Percentiles rank a stretch among this genome's conserved stretches.
Conservation (phyloP, 192 early-diverging fungal species). For the Coemansia sp. region DNA sequence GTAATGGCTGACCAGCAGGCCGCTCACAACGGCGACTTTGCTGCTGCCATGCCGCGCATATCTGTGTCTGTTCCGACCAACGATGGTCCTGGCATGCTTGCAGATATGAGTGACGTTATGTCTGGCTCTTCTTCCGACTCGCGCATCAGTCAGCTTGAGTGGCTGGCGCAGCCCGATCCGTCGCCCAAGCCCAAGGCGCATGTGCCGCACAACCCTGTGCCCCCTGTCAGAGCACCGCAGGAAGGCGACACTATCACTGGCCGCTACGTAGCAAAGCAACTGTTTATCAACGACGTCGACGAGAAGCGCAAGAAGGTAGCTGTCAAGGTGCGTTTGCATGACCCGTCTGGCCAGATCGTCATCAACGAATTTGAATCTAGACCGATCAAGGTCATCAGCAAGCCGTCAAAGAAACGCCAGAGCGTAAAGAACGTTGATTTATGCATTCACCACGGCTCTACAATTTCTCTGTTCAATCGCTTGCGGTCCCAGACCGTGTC, state of each 20-base stretch:
- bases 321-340: slow-evolving; percentile 71
- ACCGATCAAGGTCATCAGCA: slow-evolving; percentile 88
- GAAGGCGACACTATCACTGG: slow-evolving; percentile 62
- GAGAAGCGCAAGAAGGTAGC: slow-evolving; percentile 80
- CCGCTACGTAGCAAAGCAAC: slow-evolving; percentile 77
- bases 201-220: slow-evolving; percentile 30
- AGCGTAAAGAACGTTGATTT: slow-evolving; percentile 82
- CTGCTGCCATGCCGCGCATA: slow-evolving; percentile 38
- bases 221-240: slow-evolving; percentile 30
- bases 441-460: slow-evolving; percentile 84
- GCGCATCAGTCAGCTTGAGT: slow-evolving; percentile 46
- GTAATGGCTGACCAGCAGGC: slow-evolving; percentile 22
- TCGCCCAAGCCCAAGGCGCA: slow-evolving; percentile 48
- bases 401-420: slow-evolving; percentile 89
- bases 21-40: slow-evolving; percentile 19
- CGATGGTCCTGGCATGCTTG: slow-evolving; percentile 21
- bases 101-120: slow-evolving; percentile 9
- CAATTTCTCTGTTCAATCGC: slow-evolving; percentile 87
- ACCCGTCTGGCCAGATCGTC: slow-evolving; percentile 60
- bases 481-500: slow-evolving; percentile 87
- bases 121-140: slow-evolving; percentile 18
- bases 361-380: slow-evolving; percentile 73
- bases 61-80: slow-evolving; percentile 41
- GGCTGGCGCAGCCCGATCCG: slow-evolving; percentile 49
- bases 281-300: slow-evolving; percentile 85